Evolutionary conservation across 2,329 filamentous ascomycete genomes (phyloP), one percentile per base, ranked within the genome.

Genomic region (Fusarium vanettenii): DNA sequence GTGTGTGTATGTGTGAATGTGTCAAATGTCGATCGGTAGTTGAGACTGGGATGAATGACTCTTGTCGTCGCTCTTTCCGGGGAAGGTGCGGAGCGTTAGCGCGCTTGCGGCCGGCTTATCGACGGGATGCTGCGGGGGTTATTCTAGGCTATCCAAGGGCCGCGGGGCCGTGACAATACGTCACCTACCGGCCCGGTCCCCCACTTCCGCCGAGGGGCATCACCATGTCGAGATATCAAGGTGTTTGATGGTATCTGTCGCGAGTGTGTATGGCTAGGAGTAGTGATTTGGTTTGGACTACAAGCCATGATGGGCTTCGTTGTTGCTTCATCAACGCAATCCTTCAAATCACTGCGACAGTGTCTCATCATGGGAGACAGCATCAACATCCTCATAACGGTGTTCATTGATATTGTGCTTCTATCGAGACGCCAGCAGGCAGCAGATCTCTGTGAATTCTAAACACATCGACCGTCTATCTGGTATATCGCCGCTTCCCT

Each of bases 81-180:
- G 67, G 60, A 65, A 59, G 33, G 16, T 41, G 63, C 70, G 72
- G 66, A 72, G 45, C 16, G 11, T 39, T 45, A 50, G 39, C 59
- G 56, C 71, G 72, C 69, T 75, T 74, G 66, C 45, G 63, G 45
- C 66, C 69, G 70, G 69, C 72, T 75, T 73, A 75, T 75, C 70
- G 59, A 39, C 33, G 35, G 62, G 50, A 35, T n/a, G 20, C 25
- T 59, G 57, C 62, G 59, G 27, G 64, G 64, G 59, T 39, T 65
- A 45, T 39, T 39, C 59, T 60, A 69, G 61, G 72, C 64, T 66
- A 72, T 64, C 71, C 27, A 61, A 60, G 71, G 69, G 63, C 60
- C 41, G 55, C 43, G 29, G 56, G 56, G 29, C 64, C 59, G 50
- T 43, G 20, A 52, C 72, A 59, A 39, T 31, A 74, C 75, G 75